These are phyloP conservation scores for Pleurotus giganteus DNA, from an alignment of 768 basidiomycete genomes.

Conservation along the genomic window DNA sequence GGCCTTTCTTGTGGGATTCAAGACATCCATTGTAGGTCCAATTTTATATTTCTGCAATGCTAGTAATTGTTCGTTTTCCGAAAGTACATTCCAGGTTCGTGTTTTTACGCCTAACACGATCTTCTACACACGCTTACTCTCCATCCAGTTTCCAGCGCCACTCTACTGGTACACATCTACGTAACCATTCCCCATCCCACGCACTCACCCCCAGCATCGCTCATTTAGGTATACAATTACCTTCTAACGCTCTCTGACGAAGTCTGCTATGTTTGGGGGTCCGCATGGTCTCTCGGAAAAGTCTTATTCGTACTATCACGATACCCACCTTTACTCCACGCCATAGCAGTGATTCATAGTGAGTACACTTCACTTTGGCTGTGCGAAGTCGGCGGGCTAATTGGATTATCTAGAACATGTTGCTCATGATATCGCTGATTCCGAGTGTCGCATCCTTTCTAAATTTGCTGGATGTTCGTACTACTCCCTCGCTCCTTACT, in stretches of 20 bases:
- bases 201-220: not conserved
- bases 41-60: not conserved
- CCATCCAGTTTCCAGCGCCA: not conserved
- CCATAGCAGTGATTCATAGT: too few species aligned
- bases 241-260: not conserved
- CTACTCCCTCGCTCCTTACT: not conserved
- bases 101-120: not conserved
- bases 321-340: not conserved
- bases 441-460: slow-evolving; percentile 1
- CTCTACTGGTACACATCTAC: not conserved
- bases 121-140: not conserved
- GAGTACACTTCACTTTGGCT: too few species aligned
- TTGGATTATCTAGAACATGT: not conserved
- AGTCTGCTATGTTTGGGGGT: slow-evolving; percentile 2
- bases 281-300: slow-evolving; percentile 7
- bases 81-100: not conserved
- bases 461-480: not conserved
- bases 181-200: not conserved
- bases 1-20: not conserved
- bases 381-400: not conserved
- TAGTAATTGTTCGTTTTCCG: not conserved
- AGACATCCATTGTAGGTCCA: not conserved
- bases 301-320: slow-evolving; percentile 2
- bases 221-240: not conserved
- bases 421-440: not conserved